Evolutionary conservation across 192 early-diverging fungal genomes (phyloP), one percentile per base, ranked within the genome.

Genomic region (Phlyctochytrium planicorne): DNA sequence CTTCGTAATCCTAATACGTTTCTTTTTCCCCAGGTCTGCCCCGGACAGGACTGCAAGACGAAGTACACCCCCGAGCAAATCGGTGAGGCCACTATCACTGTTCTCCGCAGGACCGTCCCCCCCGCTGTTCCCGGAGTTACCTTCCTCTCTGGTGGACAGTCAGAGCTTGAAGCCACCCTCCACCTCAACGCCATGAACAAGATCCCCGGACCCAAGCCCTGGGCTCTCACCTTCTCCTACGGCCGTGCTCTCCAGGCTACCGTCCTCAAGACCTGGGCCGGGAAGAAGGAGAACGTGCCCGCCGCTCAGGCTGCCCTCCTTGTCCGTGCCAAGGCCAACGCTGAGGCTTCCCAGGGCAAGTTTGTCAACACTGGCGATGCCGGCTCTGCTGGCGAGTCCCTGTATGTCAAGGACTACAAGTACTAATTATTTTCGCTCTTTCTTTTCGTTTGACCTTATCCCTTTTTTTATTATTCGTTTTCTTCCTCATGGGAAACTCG

Each of bases 331-430:
- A 66, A 72, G 66, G 77, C 77, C 57, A 78, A 78, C 67, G 64
- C 66, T 25, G 66, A 75, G 70, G 77, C 77, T 1, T 57, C 65
- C 50, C 31, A 53, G 2, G 77, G 77, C 50, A 68, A 71, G 53
- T 75, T 75, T 65, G 30, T 35, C n/a, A 73, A 73, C 17, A 40
- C 59, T 61, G 56, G 53, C 29, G 66, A 31, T 23, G 70, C 62
- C 29, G 67, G 16, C 29, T 35, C 35, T 50, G 77, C 66, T 16
- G 20, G 12, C 47, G 69, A 75, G 64, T 69, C 66, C 4, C 65
- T 78, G 57, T 78, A 78, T 61, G 77, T 78, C 62, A 75, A 75
- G 62, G 69, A 75, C 63, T 78, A 78, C 70, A 78, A 78, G 70
- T 78, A 78, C 66, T 78, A 66, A 71, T 25, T 10, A 63, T 20